Percentiles rank a stretch among this genome's conserved stretches.
Evolutionary conservation across 2,329 filamentous ascomycete species (phyloP).

Genomic region (Aspergillus terreus): DNA sequence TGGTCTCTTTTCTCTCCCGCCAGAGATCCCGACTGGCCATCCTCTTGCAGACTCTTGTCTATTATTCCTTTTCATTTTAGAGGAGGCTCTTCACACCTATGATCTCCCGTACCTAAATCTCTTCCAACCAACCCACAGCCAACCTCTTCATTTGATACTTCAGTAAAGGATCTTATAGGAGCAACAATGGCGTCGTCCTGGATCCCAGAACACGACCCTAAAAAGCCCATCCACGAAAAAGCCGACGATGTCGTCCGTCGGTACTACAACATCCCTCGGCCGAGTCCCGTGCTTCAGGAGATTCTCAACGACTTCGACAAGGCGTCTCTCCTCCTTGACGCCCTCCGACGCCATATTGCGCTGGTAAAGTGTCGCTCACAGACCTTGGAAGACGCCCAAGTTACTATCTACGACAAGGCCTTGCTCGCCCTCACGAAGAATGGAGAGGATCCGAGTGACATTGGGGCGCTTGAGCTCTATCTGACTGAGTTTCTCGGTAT

Average conservation of each 20-base stretch:
- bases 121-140: no score
- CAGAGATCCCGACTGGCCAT: no score
- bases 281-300: slow-evolving; percentile 26
- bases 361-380: slow-evolving; percentile 35
- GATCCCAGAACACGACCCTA: neutral
- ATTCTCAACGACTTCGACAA: slow-evolving; percentile 25
- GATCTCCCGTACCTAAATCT: no score
- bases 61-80: no score
- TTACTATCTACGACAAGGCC: slow-evolving; percentile 41
- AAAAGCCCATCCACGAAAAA: slow-evolving; percentile 2
- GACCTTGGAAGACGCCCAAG: slow-evolving; percentile 30
- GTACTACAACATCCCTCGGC: slow-evolving; percentile 22
- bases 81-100: no score
- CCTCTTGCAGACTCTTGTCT: no score
- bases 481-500: slow-evolving; percentile 37
- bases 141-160: neutral
- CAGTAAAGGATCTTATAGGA: neutral
- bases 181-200: slow-evolving; percentile 1
- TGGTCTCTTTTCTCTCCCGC: no score
- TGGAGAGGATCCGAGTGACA: slow-evolving; percentile 25
- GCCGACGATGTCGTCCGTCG: slow-evolving; percentile 25
- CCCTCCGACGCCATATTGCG: slow-evolving; percentile 32
- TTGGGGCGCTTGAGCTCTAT: slow-evolving; percentile 36
- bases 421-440: slow-evolving; percentile 32
- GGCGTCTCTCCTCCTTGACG: slow-evolving; percentile 24